These are phyloP conservation scores for Circinella minor DNA, from an alignment of 371 early-diverging fungal species.

Conservation along the genomic window DNA sequence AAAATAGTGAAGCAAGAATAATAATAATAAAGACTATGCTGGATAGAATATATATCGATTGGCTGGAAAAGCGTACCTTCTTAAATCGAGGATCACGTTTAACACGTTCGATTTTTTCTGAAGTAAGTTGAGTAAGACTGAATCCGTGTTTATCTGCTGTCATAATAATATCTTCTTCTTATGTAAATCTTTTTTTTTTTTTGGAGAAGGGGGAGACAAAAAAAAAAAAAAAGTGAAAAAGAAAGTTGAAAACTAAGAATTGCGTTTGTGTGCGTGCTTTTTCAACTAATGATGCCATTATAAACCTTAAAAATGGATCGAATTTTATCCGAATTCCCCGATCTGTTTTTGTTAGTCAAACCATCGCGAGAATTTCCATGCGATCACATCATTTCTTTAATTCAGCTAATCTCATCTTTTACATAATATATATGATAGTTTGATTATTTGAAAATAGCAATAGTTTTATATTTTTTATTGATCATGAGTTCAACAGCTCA, in stretches of 20 bases:
- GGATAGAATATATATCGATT: no score
- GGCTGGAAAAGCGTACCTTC: conserved; percentile 34
- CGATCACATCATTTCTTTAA: no score
- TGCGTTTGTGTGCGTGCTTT: neutral
- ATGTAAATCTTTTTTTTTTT: neutral
- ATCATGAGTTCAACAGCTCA: no score
- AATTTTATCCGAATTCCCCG: no score
- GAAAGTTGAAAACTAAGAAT: neutral
- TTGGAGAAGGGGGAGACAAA: neutral
- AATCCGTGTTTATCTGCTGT: conserved; percentile 35
- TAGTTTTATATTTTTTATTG: no score
- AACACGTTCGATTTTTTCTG: conserved; percentile 33
- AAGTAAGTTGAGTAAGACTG: conserved; percentile 35
- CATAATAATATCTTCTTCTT: conserved; percentile 2
- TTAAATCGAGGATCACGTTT: conserved; percentile 55
- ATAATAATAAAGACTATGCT: no score
- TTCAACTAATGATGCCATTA: neutral
- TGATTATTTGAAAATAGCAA: no score
- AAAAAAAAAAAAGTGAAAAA: conserved; percentile 4
- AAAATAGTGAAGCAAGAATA: neutral
- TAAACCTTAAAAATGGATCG: neutral
- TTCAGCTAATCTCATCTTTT: no score
- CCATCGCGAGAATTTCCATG: no score
- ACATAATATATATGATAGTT: no score
- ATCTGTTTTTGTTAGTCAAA: no score